Evolutionary conservation across 2,329 filamentous ascomycete genomes (phyloP), one percentile per base, ranked within the genome.

Genomic region (Spiromastix sp.): DNA sequence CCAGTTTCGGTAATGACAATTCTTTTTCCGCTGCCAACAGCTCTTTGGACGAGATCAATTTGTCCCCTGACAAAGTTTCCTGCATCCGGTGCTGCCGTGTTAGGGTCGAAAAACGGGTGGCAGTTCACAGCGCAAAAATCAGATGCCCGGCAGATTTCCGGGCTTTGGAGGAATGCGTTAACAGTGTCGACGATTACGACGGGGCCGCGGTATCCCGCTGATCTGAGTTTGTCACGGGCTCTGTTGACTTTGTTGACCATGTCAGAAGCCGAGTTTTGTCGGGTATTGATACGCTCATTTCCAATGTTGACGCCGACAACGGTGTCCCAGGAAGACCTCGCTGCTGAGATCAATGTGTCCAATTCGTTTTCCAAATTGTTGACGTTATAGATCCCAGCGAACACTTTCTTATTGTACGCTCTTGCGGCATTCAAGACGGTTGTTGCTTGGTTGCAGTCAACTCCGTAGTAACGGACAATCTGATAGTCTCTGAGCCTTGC

Each of bases 181-280:
- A 84, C 82, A 1, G 83, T 89, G 54, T 94, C 86, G 30, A 89
- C 82, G 0, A 81, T 78, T 24, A 87, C 82, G 19, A 93, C 76
- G 2, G 75, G 74, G 2, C 85, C 85, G 2, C 60, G 56, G 59
- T 80, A 93, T 1, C 82, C 84, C 16, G 71, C 70, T 0, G 50
- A 54, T 18, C 71, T 68, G 24, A 93, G 71, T 2, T 66, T 64
- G 10, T 48, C 45, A 13, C 80, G 74, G 11, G 77, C 79, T 28
- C 63, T 56, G 2, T 59, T 57, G 25, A 91, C 63, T 3, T 76
- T 77, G 10, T 54, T 56, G 9, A 78, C 62, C 6, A 89, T 73
- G 3, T 55, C 48, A 33, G 70, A 58, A 1, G 72, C 66, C 4
- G 67, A 68, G 24, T 66, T 70, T 24, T 64, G 56, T 26, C 75